Percentiles rank a stretch among this genome's conserved stretches.
These are phyloP conservation scores for Hymenoscyphus fraxineus DNA, from an alignment of 2,329 filamentous ascomycete genomes.

Conservation along the genomic window DNA sequence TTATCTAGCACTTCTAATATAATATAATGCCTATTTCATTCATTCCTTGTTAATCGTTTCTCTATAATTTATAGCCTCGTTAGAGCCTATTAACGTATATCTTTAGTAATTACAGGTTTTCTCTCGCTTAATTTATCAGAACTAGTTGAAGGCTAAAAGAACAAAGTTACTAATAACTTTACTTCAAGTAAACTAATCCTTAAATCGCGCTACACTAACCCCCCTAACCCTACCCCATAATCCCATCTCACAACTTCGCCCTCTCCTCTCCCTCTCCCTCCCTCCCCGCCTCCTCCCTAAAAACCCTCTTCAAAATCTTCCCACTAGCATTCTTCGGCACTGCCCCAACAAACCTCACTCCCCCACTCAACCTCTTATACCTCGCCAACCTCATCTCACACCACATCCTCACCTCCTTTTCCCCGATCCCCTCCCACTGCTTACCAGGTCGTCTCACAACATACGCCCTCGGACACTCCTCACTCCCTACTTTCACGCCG, in stretches of 20 bases:
- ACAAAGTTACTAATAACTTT: too few relatives aligned
- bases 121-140: too few relatives aligned
- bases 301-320: slow-evolving; percentile 46
- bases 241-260: slow-evolving; percentile 4
- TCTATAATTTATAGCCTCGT: too few relatives aligned
- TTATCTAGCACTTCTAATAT: too few relatives aligned
- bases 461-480: slow-evolving; percentile 36
- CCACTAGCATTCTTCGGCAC: slow-evolving; percentile 68
- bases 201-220: too few relatives aligned
- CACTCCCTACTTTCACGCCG: slow-evolving; percentile 40
- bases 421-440: slow-evolving; percentile 31
- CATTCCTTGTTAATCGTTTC: too few relatives aligned
- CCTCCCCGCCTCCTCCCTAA: slow-evolving; percentile 36
- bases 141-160: too few relatives aligned
- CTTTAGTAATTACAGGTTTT: too few relatives aligned
- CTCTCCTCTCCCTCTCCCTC: slow-evolving; percentile 2
- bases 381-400: slow-evolving; percentile 56
- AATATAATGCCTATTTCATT: too few relatives aligned
- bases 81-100: too few relatives aligned
- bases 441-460: slow-evolving; percentile 45
- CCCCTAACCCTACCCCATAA: too few relatives aligned
- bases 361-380: slow-evolving; percentile 67
- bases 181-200: too few relatives aligned
- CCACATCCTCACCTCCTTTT: slow-evolving; percentile 52
- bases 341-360: slow-evolving; percentile 62